Conservation (phyloP, 1,139 yeast species). For the Taiozyma onychis region DNA sequence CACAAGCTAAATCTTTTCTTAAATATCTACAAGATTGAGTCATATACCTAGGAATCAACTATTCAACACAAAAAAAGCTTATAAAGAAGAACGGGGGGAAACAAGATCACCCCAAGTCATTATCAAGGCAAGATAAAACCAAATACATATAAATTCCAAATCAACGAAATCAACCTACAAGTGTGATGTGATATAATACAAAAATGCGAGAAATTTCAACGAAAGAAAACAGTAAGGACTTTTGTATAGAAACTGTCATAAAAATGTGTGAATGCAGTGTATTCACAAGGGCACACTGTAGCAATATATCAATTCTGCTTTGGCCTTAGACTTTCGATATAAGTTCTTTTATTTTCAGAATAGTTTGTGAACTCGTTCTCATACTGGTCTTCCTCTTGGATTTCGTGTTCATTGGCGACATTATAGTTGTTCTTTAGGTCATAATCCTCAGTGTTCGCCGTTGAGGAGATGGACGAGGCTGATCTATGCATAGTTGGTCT, state of each 20-base stretch:
- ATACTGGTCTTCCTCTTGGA: constrained; percentile 36
- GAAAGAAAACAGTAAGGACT: too few relatives aligned
- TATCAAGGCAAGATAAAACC: background rate
- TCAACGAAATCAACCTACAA: too few relatives aligned
- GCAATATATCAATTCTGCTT: constrained; percentile 10
- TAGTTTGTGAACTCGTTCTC: constrained; percentile 37
- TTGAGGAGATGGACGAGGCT: constrained; percentile 6
- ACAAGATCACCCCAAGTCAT: background rate
- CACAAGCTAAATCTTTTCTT: too few relatives aligned
- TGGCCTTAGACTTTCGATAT: constrained; percentile 33
- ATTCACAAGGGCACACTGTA: background rate
- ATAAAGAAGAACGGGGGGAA: background rate
- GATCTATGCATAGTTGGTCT: constrained; percentile 16
- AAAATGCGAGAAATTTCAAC: background rate
- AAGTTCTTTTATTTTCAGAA: constrained; percentile 32
- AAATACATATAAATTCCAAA: background rate
- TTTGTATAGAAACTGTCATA: too few relatives aligned
- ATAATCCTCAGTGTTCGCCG: constrained; percentile 19
- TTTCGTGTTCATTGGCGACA: constrained; percentile 25
- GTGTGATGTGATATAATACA: too few relatives aligned
- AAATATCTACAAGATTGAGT: too few relatives aligned
- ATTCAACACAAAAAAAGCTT: background rate
- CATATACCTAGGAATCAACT: background rate
- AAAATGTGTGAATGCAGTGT: background rate
- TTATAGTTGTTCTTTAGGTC: constrained; percentile 31